Evolutionary conservation across 208 protist species (phyloP).

Genomic region (Wallacemonas sp.): DNA sequence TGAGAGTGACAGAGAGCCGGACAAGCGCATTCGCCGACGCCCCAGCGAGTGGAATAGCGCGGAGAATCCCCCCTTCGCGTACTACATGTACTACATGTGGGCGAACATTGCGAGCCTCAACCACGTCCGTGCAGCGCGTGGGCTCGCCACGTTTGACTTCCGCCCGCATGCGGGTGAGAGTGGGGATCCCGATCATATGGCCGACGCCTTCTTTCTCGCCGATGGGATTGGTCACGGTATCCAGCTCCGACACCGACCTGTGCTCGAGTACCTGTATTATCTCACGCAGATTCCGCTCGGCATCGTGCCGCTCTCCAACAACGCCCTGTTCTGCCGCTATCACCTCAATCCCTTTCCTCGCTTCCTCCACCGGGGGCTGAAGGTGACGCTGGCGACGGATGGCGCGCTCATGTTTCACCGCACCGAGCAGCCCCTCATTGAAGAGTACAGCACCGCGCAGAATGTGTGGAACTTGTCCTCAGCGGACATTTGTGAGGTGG

Average conservation of each 20-base stretch:
- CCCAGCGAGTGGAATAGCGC: slow-evolving; percentile 46
- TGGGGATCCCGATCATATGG: slow-evolving; percentile 87
- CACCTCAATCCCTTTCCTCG: slow-evolving; percentile 92
- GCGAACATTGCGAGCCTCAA: slow-evolving; percentile 97
- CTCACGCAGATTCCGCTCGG: slow-evolving; percentile 96
- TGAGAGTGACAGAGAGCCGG: slow-evolving; percentile 91
- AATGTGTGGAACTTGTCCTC: slow-evolving; percentile 84
- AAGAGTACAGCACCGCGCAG: slow-evolving; percentile 89
- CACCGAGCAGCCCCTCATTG: slow-evolving; percentile 91
- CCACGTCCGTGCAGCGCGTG: slow-evolving; percentile 73
- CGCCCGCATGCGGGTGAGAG: slow-evolving; percentile 97
- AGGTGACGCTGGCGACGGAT: slow-evolving; percentile 97
- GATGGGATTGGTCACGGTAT: slow-evolving; percentile 97
- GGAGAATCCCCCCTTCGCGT: slow-evolving; percentile 91
- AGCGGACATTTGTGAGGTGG: slow-evolving; percentile 85
- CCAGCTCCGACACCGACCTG: slow-evolving; percentile 88
- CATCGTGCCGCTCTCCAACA: slow-evolving; percentile 98
- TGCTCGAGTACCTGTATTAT: slow-evolving; percentile 98
- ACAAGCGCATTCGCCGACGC: slow-evolving; percentile 31
- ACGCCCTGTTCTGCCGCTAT: slow-evolving; percentile 97
- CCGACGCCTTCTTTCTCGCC: slow-evolving; percentile 82
- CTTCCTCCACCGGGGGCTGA: slow-evolving; percentile 95
- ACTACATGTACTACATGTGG: slow-evolving; percentile 97
- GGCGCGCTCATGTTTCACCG: slow-evolving; percentile 96
- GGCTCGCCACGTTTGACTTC: slow-evolving; percentile 93